Base-by-base conservation (phyloP, 1,139 yeast genomes). In the Arxiozyma slooffiae region DNA sequence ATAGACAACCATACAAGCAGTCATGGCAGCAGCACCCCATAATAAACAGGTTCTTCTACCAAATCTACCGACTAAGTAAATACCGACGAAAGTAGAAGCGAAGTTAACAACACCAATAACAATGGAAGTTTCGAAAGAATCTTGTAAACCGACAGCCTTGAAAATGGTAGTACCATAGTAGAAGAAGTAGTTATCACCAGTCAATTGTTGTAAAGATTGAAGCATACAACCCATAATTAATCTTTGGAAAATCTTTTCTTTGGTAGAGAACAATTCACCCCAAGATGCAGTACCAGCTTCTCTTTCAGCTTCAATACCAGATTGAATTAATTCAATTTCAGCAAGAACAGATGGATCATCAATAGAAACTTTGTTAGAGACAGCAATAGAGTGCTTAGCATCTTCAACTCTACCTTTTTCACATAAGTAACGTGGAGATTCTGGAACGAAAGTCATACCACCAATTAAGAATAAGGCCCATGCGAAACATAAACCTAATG, bases 181-280 rank as follows among this genome's bases (percentile, higher is more conserved):
- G 76, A 83, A 82, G 73, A 84, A 82, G 69, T 82, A 84, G 73
- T 83, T 83, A 66, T 80, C 77, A 76, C 90, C 92, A 55, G 87
- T 80, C 59, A 84, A 76, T 71, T 84, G 90, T 71, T 84, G 90
- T 60, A 83, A 70, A 38, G 82, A 74, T 73, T 82, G 85, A 55
- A 83, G 66, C 69, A 79, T 63, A 53, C 80, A 69, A 64, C 92
- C 94, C 64, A 80, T 71, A 42, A 80, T 45, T 23, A 82, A 75
- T 71, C 92, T 76, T 71, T 75, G 76, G 57, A 82, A 69, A 50
- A 86, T 71, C 56, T 67, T 64, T 46, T 63, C 64, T 51, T 53
- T 52, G 3, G 58, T 53, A 16, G 53, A 56, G 59, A 68, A 67
- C 49, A 72, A 64, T 54, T 71, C 76, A 48, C 65, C 54, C 70